These are phyloP conservation scores for Coemansia sp. DNA, from an alignment of 192 early-diverging fungal species.

Conservation along the genomic window DNA sequence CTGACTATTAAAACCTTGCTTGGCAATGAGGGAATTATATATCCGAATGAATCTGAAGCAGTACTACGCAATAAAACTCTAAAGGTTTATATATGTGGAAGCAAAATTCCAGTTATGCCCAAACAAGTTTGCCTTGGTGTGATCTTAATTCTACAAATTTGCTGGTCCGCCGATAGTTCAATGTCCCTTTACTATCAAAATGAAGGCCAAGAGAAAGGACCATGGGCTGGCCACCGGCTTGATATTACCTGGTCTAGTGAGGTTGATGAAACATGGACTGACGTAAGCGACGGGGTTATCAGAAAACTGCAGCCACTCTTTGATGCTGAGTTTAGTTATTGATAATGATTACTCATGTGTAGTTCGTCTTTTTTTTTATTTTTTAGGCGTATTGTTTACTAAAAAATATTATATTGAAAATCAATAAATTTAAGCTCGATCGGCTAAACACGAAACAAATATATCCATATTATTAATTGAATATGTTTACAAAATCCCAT, in stretches of 20 bases:
- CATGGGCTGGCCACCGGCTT: not conserved
- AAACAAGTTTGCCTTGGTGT: not conserved
- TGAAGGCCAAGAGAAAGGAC: not conserved
- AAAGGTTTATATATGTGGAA: not conserved
- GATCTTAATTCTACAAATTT: not conserved
- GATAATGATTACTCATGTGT: no score
- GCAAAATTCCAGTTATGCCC: not conserved
- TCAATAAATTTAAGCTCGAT: no score
- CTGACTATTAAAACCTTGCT: not conserved
- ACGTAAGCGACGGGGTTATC: not conserved
- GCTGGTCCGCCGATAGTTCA: not conserved
- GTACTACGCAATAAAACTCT: not conserved
- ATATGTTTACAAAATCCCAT: no score
- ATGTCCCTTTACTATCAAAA: not conserved
- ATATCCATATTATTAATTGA: no score
- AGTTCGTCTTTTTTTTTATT: no score
- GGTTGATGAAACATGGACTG: not conserved
- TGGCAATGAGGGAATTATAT: not conserved
- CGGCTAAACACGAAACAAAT: no score
- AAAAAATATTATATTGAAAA: no score
- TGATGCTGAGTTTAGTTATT: not conserved
- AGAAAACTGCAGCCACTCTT: not conserved
- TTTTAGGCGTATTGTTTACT: no score
- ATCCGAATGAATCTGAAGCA: not conserved
- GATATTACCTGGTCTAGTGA: not conserved